These are phyloP conservation scores for Penicillium odoratum DNA, from an alignment of 495 filamentous ascomycete species.

Conservation along the genomic window DNA sequence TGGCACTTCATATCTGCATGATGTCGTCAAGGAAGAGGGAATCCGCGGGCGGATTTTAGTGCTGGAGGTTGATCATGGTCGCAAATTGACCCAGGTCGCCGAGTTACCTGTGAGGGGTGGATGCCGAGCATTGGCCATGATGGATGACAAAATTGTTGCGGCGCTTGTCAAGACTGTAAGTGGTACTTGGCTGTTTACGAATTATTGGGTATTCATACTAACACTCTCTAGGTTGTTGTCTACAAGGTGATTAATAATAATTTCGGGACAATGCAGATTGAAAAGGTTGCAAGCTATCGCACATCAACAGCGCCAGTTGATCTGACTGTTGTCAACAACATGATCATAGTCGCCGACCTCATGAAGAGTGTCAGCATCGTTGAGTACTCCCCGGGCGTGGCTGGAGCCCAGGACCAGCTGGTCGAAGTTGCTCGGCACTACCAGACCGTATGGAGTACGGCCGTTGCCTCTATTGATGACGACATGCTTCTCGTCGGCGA, in stretches of 20 bases:
- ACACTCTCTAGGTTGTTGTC: constrained; percentile 50
- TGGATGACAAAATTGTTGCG: constrained; percentile 78
- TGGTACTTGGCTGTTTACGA: neutral
- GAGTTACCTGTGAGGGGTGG: constrained; percentile 67
- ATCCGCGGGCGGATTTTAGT: constrained; percentile 78
- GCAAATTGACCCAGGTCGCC: constrained; percentile 65
- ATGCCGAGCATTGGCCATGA: constrained; percentile 73
- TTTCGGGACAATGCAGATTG: constrained; percentile 52
- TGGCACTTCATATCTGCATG: constrained; percentile 76
- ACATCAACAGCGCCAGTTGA: constrained; percentile 85
- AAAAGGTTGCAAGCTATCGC: constrained; percentile 70
- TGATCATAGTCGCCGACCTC: constrained; percentile 84
- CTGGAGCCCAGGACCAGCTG: constrained; percentile 50
- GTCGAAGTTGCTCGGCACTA: constrained; percentile 78
- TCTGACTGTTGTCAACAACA: constrained; percentile 64
- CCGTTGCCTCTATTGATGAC: constrained; percentile 67
- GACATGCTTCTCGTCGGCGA: constrained; percentile 80
- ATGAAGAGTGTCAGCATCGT: constrained; percentile 90
- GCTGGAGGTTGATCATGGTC: constrained; percentile 74
- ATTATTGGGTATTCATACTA: neutral
- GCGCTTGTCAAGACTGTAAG: constrained; percentile 82
- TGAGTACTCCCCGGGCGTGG: constrained; percentile 55
- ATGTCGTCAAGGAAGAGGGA: constrained; percentile 46
- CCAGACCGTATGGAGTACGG: constrained; percentile 78
- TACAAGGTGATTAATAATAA: constrained; percentile 52